These are phyloP conservation scores for Alternaria triticina DNA, from an alignment of 2,329 filamentous ascomycete genomes.

Conservation along the genomic window DNA sequence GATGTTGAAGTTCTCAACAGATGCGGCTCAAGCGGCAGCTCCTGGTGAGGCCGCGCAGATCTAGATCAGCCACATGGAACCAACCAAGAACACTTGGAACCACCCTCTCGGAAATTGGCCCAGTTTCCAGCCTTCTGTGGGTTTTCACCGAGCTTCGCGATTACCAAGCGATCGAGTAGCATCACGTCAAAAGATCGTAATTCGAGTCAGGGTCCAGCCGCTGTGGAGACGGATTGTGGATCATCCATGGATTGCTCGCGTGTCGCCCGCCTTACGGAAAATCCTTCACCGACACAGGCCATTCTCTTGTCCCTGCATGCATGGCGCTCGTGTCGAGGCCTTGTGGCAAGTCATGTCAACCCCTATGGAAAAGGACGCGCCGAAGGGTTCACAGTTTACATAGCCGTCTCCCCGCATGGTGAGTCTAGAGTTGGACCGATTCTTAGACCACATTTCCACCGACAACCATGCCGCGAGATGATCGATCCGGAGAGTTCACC, in stretches of 20 bases:
- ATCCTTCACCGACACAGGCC: background rate
- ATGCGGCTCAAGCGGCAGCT: background rate
- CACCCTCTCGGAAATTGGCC: background rate
- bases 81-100: background rate
- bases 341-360: background rate
- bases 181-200: background rate
- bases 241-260: background rate
- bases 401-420: background rate
- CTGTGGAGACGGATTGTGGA: background rate
- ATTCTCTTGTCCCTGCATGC: background rate
- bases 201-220: background rate
- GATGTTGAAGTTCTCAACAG: background rate
- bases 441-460: background rate
- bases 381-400: background rate
- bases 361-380: constrained; percentile 1
- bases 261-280: background rate
- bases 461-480: constrained; percentile 17
- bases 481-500: constrained; percentile 22
- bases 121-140: background rate
- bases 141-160: background rate
- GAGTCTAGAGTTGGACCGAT: background rate
- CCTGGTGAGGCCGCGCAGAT: background rate
- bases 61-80: background rate
- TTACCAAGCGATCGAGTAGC: background rate
- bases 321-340: background rate